Evolutionary conservation across 2,329 filamentous ascomycete species (phyloP).

Genomic region (Nothophoma quercina): DNA sequence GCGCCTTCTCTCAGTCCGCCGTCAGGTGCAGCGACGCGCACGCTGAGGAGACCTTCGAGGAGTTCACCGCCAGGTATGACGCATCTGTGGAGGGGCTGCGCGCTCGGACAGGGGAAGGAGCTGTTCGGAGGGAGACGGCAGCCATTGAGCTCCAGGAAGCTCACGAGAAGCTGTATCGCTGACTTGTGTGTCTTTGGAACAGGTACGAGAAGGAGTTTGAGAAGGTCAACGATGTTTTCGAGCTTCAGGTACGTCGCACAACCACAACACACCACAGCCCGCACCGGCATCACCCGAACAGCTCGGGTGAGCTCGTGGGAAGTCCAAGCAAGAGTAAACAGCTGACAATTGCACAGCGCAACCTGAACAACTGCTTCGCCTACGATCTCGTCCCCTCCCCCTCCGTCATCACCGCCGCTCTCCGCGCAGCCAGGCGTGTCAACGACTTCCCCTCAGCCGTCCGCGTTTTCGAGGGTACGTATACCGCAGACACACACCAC

Average conservation of each 20-base stretch:
- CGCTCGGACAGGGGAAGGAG: conserved; percentile 20
- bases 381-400: conserved; percentile 99
- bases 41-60: conserved; percentile 97
- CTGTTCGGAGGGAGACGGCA: conserved; percentile 22
- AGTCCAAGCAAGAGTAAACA: conserved; percentile 1
- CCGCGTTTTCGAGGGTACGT: conserved; percentile 95
- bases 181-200: conserved; percentile 37
- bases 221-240: conserved; percentile 95
- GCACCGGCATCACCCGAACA: conserved; percentile 26
- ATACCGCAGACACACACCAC: not conserved
- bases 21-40: conserved; percentile 62
- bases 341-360: conserved; percentile 66
- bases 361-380: conserved; percentile 99
- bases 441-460: conserved; percentile 99
- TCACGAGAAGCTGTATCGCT: conserved; percentile 32
- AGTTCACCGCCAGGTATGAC: conserved; percentile 93
- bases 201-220: conserved; percentile 99
- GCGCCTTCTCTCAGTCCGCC: conserved; percentile 61
- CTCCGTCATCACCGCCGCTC: conserved; percentile 86
- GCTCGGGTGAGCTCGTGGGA: conserved; percentile 13
- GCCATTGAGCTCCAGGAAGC: conserved; percentile 42
- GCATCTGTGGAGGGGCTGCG: conserved; percentile 29
- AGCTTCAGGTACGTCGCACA: conserved; percentile 83
- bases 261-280: conserved; percentile 7
- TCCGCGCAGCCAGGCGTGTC: conserved; percentile 92